phyloP scores from a whole-genome alignment of 1,139 yeast genomes.

The Saccharomycopsis crataegensis region DNA sequence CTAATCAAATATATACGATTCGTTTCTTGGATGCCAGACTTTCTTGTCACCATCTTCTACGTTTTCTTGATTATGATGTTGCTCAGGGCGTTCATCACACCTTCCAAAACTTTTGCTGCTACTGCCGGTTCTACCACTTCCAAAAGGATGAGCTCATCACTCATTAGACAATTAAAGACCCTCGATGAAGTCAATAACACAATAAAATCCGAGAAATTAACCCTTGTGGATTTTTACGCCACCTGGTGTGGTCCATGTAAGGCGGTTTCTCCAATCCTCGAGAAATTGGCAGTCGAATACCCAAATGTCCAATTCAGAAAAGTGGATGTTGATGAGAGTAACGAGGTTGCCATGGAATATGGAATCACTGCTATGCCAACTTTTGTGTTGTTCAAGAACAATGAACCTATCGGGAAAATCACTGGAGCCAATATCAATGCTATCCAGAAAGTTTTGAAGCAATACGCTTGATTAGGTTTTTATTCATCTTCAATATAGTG shows the following conservation, averaged over 20 bases:
- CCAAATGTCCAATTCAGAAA: constrained; percentile 58
- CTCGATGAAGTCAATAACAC: constrained; percentile 7
- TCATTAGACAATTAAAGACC: neutral
- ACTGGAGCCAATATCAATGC: constrained; percentile 69
- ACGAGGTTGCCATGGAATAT: constrained; percentile 61
- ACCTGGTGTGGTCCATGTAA: constrained; percentile 95
- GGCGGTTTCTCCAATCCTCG: constrained; percentile 73
- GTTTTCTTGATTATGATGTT: neutral
- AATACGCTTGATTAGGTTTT: constrained; percentile 2
- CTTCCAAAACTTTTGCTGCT: neutral
- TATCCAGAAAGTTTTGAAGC: constrained; percentile 33
- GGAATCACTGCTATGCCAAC: constrained; percentile 86
- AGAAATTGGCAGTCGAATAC: constrained; percentile 45
- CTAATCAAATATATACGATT: too few species aligned
- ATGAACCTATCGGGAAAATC: constrained; percentile 53
- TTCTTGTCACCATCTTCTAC: neutral
- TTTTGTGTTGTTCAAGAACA: constrained; percentile 63
- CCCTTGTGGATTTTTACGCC: constrained; percentile 79
- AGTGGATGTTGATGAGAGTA: constrained; percentile 71
- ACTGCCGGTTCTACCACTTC: neutral
- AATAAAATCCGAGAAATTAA: constrained; percentile 39
- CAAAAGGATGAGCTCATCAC: neutral
- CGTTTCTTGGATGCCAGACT: neutral
- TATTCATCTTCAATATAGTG: too few species aligned
- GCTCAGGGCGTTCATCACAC: neutral